phyloP scores from a whole-genome alignment of 768 basidiomycete genomes.

The Mycena rosella region DNA sequence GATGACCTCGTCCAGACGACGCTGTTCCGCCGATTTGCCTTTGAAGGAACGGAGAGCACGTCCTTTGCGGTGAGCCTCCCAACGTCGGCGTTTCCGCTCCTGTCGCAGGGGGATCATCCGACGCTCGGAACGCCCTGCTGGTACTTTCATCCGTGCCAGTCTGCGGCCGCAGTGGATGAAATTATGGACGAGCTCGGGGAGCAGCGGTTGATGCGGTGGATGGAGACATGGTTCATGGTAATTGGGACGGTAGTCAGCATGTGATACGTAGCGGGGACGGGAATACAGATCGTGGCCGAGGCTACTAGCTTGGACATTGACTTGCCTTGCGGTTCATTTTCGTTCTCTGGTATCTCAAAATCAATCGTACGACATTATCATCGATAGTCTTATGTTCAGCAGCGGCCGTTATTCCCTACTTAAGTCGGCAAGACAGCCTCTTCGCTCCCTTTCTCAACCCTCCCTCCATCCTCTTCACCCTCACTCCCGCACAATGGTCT shows the following conservation, averaged over 20 bases:
- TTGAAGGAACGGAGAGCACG: conserved; percentile 60
- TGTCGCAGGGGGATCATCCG: conserved; percentile 92
- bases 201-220: conserved; percentile 59
- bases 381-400: conserved; percentile 30
- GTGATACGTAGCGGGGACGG: conserved; percentile 36
- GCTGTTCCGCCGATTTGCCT: conserved; percentile 66
- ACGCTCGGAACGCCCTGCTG: conserved; percentile 79
- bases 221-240: conserved; percentile 86
- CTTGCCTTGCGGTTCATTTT: not conserved
- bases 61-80: conserved; percentile 67
- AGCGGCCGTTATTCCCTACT: conserved; percentile 26
- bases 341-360: too few relatives aligned
- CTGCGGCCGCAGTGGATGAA: conserved; percentile 73
- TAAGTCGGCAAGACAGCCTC: conserved; percentile 17
- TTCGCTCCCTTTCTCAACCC: conserved; percentile 16
- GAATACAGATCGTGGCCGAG: not conserved
- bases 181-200: conserved; percentile 65
- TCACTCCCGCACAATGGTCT: conserved; percentile 57
- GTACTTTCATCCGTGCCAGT: conserved; percentile 93
- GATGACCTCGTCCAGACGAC: conserved; percentile 66
- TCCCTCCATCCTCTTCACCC: conserved; percentile 17
- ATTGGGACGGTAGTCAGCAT: conserved; percentile 75
- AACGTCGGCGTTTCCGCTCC: conserved; percentile 72
- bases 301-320: too few relatives aligned
- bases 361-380: conserved; percentile 28